Evolutionary conservation across 805 yeast species (phyloP).

Genomic region (Yarrowia sp.): DNA sequence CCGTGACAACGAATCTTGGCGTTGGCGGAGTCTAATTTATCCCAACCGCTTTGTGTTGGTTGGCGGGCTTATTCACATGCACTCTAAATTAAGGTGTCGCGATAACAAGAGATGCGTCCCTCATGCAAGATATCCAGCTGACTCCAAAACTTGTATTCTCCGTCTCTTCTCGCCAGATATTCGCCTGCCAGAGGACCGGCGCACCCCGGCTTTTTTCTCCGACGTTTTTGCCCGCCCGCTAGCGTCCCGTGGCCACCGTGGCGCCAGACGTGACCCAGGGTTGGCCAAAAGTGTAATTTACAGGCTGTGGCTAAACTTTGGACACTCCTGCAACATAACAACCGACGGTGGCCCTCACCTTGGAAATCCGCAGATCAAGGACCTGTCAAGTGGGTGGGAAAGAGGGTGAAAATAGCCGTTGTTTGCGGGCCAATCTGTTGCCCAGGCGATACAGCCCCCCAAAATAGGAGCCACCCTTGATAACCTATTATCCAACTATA

Average conservation of each 20-base stretch:
- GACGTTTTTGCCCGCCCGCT: neutral
- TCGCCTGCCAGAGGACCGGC: no score
- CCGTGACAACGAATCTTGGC: slow-evolving; percentile 27
- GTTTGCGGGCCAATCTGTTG: slow-evolving; percentile 8
- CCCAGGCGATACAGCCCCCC: neutral
- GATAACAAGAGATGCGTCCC: slow-evolving; percentile 28
- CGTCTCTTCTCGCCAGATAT: neutral
- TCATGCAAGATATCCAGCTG: slow-evolving; percentile 36
- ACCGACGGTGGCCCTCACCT: neutral
- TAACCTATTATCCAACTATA: no score
- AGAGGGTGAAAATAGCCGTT: neutral
- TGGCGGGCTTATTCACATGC: slow-evolving; percentile 31
- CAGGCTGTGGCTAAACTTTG: slow-evolving; percentile 38
- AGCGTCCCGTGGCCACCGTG: neutral
- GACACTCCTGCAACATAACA: slow-evolving; percentile 11
- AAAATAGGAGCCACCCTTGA: neutral
- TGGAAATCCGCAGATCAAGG: neutral
- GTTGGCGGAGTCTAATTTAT: slow-evolving; percentile 10
- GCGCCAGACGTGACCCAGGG: neutral
- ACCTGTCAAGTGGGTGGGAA: neutral
- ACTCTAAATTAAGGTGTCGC: slow-evolving; percentile 20
- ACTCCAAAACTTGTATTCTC: slow-evolving; percentile 11
- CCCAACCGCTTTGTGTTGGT: slow-evolving; percentile 26
- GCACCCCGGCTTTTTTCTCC: neutral
- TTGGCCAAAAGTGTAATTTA: slow-evolving; percentile 32